These are phyloP conservation scores for Bruguiera sexangula DNA, from an alignment of 345 rosid genomes.

Conservation along the genomic window DNA sequence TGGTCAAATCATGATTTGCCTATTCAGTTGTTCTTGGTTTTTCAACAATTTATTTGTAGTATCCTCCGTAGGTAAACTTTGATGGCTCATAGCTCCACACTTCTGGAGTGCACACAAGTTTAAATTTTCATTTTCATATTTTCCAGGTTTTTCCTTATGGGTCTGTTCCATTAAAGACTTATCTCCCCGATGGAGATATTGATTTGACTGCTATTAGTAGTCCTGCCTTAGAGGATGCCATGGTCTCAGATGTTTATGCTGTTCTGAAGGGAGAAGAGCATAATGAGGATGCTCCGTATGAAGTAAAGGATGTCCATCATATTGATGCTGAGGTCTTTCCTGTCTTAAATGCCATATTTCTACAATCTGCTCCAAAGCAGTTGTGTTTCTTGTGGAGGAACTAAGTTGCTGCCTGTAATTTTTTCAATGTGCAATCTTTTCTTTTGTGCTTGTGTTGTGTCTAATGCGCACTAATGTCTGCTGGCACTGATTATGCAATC, in stretches of 20 bases:
- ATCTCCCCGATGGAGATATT: slow-evolving; percentile 93
- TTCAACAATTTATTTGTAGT: no score
- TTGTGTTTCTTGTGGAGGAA: not conserved
- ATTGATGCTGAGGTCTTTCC: slow-evolving; percentile 69
- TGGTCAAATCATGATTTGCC: no score
- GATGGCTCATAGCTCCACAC: not conserved
- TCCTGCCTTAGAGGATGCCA: slow-evolving; percentile 53
- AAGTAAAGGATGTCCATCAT: slow-evolving; percentile 62
- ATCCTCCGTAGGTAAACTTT: not conserved
- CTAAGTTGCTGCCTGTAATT: not conserved
- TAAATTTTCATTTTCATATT: not conserved
- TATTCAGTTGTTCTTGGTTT: not conserved
- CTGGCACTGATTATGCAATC: no score
- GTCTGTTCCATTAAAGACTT: slow-evolving; percentile 67
- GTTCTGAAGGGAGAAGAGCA: slow-evolving; percentile 50
- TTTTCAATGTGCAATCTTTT: not conserved
- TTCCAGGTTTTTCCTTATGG: slow-evolving; percentile 50
- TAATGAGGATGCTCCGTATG: slow-evolving; percentile 31
- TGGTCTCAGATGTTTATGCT: slow-evolving; percentile 42
- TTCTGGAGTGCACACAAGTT: not conserved
- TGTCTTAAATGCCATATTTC: not conserved
- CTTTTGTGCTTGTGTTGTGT: not conserved
- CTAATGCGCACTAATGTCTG: no score
- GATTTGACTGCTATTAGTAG: slow-evolving; percentile 69
- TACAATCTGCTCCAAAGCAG: no score